These are phyloP conservation scores for Boeremia lycopersici DNA, from an alignment of 2,329 filamentous ascomycete species.

Conservation along the genomic window DNA sequence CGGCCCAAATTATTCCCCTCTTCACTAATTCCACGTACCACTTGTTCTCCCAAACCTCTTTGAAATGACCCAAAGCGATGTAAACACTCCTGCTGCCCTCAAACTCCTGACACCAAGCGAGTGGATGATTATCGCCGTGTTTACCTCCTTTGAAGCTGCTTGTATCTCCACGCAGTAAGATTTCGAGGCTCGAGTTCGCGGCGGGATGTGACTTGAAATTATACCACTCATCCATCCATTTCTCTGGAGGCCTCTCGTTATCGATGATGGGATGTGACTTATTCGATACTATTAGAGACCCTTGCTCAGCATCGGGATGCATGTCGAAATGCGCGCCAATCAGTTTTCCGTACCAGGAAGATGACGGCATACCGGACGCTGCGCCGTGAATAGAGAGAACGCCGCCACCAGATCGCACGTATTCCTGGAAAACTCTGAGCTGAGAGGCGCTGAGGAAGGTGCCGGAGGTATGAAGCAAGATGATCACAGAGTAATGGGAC, in stretches of 20 bases:
- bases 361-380: constrained; percentile 31
- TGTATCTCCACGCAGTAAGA: constrained; percentile 30
- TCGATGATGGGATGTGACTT: background rate
- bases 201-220: constrained; percentile 35
- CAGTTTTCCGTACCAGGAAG: constrained; percentile 29
- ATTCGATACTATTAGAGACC: constrained; percentile 19
- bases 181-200: constrained; percentile 24
- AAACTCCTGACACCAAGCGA: constrained; percentile 40
- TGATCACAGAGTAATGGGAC: constrained; percentile 17
- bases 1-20: constrained; percentile 30
- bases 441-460: constrained; percentile 12
- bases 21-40: constrained; percentile 31
- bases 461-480: constrained; percentile 27
- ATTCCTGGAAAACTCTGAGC: constrained; percentile 23
- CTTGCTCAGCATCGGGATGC: constrained; percentile 30
- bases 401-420: constrained; percentile 28
- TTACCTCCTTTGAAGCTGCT: constrained; percentile 29
- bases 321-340: constrained; percentile 36
- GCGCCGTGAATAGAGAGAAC: constrained; percentile 35
- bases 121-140: constrained; percentile 35
- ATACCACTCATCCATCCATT: constrained; percentile 39
- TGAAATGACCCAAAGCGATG: constrained; percentile 37
- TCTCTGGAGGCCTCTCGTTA: background rate
- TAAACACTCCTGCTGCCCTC: constrained; percentile 33
- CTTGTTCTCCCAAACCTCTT: constrained; percentile 30